Evolutionary conservation across 208 protist species (phyloP), one percentile per base, ranked within the genome.

Genomic region (Entamoeba dispar): DNA sequence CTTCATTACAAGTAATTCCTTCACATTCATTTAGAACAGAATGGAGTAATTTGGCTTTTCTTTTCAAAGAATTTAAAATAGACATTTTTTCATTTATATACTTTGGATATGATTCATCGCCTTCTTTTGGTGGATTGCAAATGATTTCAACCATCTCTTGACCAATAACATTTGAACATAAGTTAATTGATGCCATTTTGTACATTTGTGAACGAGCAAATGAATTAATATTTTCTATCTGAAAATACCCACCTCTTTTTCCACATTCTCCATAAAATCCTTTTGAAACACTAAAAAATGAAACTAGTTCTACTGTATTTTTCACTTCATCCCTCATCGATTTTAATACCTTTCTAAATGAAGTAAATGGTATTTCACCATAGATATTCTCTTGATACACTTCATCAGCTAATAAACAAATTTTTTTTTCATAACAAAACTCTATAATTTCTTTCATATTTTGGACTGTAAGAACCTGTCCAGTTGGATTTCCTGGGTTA

Each of bases 361-460:
- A 98, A 38, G 92, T n/a, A 50, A 97, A 98, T 92, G 94, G 95
- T 49, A 94, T 94, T 22, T 92, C 52, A 49, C 43, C 49, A 95
- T 99, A 99, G 52, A 99, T 96, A 95, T 99, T 99, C 77, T 97
- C 97, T 96, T 99, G 98, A 96, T 99, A 99, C 31, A 99, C 98
- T 96, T 99, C 98, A 93, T 99, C 98, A 43, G 98, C 98, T 47
- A 99, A 94, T 31, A 99, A 91, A 91, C 99, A 94, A 34, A 99
- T 47, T n/a, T 95, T 55, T 14, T 97, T 91, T 14, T 94, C 19
- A 43, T 95, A 38, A 94, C 96, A 97, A 50, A 98, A 97, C 0
- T 96, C 92, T 1, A 98, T 93, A 22, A 97, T 94, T 49, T 96
- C 96, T 94, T 96, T 94, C 95, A 98, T 97, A 92, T 96, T 95